phyloP scores from a whole-genome alignment of 495 filamentous ascomycete species.

The Cenococcum geophilum region DNA sequence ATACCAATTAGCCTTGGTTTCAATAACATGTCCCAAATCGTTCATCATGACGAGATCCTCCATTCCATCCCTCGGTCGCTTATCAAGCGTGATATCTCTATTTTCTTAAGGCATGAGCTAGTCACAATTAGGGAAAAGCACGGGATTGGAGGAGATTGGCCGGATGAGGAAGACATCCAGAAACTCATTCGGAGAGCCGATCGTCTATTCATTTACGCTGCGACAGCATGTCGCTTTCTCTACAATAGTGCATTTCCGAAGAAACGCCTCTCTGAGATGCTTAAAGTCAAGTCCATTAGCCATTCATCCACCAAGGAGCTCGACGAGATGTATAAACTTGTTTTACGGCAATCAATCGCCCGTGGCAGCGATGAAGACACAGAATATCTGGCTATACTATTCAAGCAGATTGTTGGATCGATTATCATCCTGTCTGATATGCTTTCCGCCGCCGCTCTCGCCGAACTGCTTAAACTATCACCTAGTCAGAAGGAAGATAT shows the following conservation, averaged over 20 bases:
- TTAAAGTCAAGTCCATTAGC: conserved; percentile 11
- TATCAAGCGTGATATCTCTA: conserved; percentile 36
- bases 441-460: conserved; percentile 32
- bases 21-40: conserved; percentile 9
- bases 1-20: conserved; percentile 30
- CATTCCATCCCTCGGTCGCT: conserved; percentile 31
- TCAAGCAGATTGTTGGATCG: conserved; percentile 33
- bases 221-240: conserved; percentile 23
- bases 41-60: conserved; percentile 28
- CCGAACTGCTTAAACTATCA: conserved; percentile 17
- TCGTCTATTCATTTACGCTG: conserved; percentile 31
- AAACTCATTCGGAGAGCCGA: conserved; percentile 37
- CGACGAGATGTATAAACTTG: conserved; percentile 22
- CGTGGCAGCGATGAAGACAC: conserved; percentile 7
- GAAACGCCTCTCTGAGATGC: conserved; percentile 14
- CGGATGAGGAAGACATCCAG: conserved; percentile 32
- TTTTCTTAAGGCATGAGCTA: conserved; percentile 31
- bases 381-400: conserved; percentile 12
- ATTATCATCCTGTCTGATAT: conserved; percentile 31
- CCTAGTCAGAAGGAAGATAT: conserved; percentile 13
- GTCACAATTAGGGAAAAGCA: not conserved
- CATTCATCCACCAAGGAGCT: conserved; percentile 12
- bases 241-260: conserved; percentile 1
- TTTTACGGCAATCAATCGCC: conserved; percentile 14
- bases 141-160: conserved; percentile 36